These are phyloP conservation scores for Phytopythium helicoides DNA, from an alignment of 352 stramenopile species.

Conservation along the genomic window DNA sequence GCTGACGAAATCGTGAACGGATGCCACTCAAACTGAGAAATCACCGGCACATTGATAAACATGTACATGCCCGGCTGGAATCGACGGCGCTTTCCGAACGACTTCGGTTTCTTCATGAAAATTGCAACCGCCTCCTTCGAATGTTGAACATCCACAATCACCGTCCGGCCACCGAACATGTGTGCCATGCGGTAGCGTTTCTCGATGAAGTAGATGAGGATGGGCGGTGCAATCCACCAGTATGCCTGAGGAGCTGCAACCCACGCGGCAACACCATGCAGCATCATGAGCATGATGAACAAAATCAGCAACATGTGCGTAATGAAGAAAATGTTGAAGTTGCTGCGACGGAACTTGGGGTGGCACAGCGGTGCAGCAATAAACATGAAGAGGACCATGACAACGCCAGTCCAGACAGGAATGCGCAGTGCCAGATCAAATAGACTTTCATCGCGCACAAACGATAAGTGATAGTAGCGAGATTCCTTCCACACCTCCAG, in stretches of 20 bases:
- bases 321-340: conserved; percentile 83
- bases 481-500: conserved; percentile 40
- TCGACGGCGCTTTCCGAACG: conserved; percentile 42
- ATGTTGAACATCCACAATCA: conserved; percentile 53
- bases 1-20: conserved; percentile 91
- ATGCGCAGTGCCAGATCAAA: conserved; percentile 64
- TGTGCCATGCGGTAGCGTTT: conserved; percentile 70
- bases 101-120: conserved; percentile 75
- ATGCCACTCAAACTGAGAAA: conserved; percentile 87
- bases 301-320: conserved; percentile 76
- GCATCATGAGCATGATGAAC: conserved; percentile 60
- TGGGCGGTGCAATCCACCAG: conserved; percentile 61
- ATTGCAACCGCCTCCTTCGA: conserved; percentile 62
- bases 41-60: conserved; percentile 82
- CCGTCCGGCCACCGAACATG: conserved; percentile 57
- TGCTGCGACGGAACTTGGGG: conserved; percentile 72
- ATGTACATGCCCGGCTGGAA: conserved; percentile 86
- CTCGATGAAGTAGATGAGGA: conserved; percentile 70
- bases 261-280: conserved; percentile 70
- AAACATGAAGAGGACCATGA: conserved; percentile 63
- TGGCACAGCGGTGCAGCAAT: conserved; percentile 63
- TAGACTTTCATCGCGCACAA: conserved; percentile 49
- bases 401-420: conserved; percentile 63
- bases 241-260: conserved; percentile 57
- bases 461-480: conserved; percentile 38